These are phyloP conservation scores for Alnus rubra DNA, from an alignment of 306 rosid species.

Conservation along the genomic window DNA sequence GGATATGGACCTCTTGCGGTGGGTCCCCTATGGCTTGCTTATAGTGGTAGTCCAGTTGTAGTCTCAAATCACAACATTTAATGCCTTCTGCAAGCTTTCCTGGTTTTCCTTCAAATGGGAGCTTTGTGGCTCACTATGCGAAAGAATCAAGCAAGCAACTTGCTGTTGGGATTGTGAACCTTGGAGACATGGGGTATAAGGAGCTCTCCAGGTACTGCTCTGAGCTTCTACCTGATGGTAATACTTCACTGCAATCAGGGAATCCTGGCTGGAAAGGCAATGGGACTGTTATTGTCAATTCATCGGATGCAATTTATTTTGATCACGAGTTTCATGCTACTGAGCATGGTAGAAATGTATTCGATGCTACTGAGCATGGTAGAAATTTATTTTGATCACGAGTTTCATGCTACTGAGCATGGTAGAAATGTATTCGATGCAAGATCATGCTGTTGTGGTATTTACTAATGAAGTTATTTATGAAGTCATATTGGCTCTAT, in stretches of 20 bases:
- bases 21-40: slow-evolving; percentile 96
- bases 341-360: no score
- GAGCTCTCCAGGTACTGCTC: no score
- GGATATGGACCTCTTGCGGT: slow-evolving; percentile 96
- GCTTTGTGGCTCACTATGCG: no score
- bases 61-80: slow-evolving; percentile 55
- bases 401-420: background rate
- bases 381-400: slow-evolving; percentile 5
- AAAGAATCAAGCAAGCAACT: no score
- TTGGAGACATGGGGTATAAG: no score
- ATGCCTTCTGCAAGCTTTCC: no score
- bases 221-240: slow-evolving; percentile 65
- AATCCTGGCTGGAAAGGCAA: slow-evolving; percentile 54
- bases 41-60: slow-evolving; percentile 75
- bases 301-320: slow-evolving; percentile 55
- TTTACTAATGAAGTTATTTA: slow-evolving; percentile 11
- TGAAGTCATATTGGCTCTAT: background rate
- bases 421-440: slow-evolving; percentile 3
- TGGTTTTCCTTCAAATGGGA: no score
- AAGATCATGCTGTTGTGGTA: slow-evolving; percentile 2
- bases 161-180: no score
- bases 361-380: no score
- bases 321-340: no score
- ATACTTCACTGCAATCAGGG: slow-evolving; percentile 52
- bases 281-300: slow-evolving; percentile 62